Conservation (phyloP, 2,329 filamentous ascomycete genomes). For the Epichloe festucae region DNA sequence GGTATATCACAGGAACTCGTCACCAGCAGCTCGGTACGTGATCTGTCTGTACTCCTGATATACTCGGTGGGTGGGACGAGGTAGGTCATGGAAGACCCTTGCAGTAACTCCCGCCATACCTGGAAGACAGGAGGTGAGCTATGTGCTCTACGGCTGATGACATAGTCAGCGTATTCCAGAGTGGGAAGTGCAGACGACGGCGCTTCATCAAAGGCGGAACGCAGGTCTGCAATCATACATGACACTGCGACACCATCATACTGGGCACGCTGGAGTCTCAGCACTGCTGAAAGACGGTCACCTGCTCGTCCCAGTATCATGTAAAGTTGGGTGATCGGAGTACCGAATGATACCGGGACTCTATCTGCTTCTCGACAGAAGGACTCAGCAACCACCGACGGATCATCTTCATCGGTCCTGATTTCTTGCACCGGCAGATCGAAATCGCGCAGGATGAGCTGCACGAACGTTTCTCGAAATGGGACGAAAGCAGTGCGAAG, state of each 20-base stretch:
- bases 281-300: not conserved
- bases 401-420: not conserved
- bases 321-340: not conserved
- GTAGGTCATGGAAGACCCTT: not conserved
- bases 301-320: not conserved
- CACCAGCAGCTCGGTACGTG: not conserved
- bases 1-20: not conserved
- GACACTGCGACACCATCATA: not conserved
- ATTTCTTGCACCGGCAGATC: not conserved
- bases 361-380: not conserved
- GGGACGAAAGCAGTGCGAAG: not conserved
- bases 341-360: not conserved
- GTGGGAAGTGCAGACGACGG: not conserved
- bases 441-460: not conserved
- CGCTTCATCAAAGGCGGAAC: not conserved
- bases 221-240: not conserved
- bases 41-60: not conserved
- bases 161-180: not conserved
- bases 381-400: not conserved
- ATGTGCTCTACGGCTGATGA: not conserved
- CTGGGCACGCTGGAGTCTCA: not conserved
- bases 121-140: not conserved
- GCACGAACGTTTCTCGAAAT: not conserved
- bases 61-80: not conserved
- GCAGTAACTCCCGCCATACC: not conserved